These are phyloP conservation scores for Rheum nobile DNA, from an alignment of 148 eudicot genomes.

Conservation along the genomic window DNA sequence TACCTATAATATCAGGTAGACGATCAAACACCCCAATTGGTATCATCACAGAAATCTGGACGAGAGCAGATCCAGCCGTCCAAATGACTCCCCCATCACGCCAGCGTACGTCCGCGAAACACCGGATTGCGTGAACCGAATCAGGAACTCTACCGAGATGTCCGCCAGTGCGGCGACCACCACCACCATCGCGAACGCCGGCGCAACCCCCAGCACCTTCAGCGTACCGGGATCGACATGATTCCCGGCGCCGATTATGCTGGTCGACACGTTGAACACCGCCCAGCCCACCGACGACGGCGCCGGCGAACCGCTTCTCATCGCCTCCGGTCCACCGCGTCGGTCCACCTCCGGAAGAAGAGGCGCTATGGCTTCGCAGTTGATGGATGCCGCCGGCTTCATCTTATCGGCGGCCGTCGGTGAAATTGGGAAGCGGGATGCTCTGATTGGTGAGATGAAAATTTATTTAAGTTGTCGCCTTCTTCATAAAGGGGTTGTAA, in stretches of 20 bases:
- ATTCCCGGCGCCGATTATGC: constrained; percentile 91
- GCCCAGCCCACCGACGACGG: constrained; percentile 48
- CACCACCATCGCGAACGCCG: constrained; percentile 43
- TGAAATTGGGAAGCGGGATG: not conserved
- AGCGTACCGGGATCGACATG: constrained; percentile 90
- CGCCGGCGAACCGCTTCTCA: not conserved
- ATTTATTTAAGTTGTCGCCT: constrained; percentile 1
- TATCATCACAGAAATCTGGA: constrained; percentile 65
- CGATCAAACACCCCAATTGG: constrained; percentile 63
- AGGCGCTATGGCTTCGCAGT: constrained; percentile 15
- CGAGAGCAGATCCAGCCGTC: constrained; percentile 42
- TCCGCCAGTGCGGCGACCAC: constrained; percentile 53
- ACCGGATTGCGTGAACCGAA: constrained; percentile 49
- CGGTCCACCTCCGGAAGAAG: constrained; percentile 20
- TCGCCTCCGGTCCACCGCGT: not conserved
- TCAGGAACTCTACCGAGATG: constrained; percentile 56
- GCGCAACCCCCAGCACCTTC: constrained; percentile 62
- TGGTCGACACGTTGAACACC: constrained; percentile 69
- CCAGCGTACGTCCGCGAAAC: constrained; percentile 52
- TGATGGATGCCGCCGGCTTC: not conserved
- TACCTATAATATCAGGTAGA: constrained; percentile 75
- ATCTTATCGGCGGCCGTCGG: not conserved
- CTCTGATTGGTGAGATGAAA: not conserved
- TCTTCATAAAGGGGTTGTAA: not conserved
- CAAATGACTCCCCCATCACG: constrained; percentile 82